Conservation (phyloP, 2,329 filamentous ascomycete genomes). For the Scedosporium apiospermum region DNA sequence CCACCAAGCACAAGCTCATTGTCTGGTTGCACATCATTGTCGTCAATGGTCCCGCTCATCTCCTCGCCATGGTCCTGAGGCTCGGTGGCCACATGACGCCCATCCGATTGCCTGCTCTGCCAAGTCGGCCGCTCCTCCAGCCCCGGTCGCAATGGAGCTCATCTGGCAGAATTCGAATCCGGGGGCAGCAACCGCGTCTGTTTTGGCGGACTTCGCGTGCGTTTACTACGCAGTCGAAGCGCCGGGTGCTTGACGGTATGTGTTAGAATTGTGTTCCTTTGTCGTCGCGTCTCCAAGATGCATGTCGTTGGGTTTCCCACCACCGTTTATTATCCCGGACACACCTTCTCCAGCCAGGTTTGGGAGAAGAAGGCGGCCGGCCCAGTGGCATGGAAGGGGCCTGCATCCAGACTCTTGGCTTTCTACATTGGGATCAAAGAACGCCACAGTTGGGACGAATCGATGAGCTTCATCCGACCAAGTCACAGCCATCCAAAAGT, state of each 20-base stretch:
- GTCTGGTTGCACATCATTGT: neutral
- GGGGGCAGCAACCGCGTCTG: neutral
- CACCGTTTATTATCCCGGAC: neutral
- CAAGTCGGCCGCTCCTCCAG: conserved; percentile 16
- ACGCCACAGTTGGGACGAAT: too few species aligned
- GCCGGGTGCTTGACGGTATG: neutral
- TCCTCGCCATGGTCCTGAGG: neutral
- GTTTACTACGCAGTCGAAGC: neutral
- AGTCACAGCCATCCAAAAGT: too few species aligned
- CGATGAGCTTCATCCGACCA: too few species aligned
- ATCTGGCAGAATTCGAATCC: neutral
- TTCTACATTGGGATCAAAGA: too few species aligned
- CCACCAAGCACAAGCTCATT: neutral
- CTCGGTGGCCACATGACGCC: neutral
- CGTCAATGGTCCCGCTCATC: neutral
- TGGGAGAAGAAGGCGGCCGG: too few species aligned
- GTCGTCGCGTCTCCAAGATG: neutral
- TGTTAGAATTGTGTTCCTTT: neutral
- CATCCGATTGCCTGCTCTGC: neutral
- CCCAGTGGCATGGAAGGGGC: too few species aligned
- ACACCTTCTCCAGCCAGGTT: too few species aligned
- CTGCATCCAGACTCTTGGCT: too few species aligned
- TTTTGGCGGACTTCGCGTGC: neutral
- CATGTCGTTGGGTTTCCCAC: neutral
- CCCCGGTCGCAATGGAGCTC: conserved; percentile 4